Evolutionary conservation across 306 rosid species (phyloP).

Genomic region (Abrus pulchellus): DNA sequence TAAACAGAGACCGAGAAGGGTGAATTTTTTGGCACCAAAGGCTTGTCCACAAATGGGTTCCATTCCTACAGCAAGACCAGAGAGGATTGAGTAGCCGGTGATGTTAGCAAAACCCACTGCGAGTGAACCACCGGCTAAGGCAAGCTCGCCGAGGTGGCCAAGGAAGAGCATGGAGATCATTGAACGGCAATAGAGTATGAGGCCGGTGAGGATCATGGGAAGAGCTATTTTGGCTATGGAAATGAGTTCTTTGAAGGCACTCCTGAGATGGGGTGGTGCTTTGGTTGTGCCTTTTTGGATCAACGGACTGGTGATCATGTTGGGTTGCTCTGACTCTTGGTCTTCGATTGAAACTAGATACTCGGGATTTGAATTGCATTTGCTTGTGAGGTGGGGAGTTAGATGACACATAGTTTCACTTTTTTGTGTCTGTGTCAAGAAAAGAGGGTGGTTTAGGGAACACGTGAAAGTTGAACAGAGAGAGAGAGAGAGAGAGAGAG

Average conservation of each 20-base stretch:
- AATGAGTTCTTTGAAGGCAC: constrained; percentile 53
- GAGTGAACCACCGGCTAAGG: constrained; percentile 90
- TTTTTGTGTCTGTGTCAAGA: background rate
- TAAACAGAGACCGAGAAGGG: constrained; percentile 77
- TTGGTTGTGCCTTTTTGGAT: constrained; percentile 45
- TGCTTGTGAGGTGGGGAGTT: constrained; percentile 18
- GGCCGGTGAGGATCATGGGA: constrained; percentile 91
- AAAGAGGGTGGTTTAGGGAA: background rate
- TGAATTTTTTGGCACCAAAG: constrained; percentile 76
- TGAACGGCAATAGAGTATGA: constrained; percentile 85
- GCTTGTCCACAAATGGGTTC: constrained; percentile 95
- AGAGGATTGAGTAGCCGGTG: constrained; percentile 90
- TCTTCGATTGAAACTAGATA: constrained; percentile 31
- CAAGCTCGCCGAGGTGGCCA: constrained; percentile 83
- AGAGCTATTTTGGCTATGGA: constrained; percentile 72
- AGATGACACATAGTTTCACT: constrained; percentile 39
- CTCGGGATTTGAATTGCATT: constrained; percentile 24
- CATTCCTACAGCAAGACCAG: constrained; percentile 92
- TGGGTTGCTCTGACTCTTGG: constrained; percentile 11
- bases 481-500: constrained; percentile 11
- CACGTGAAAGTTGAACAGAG: constrained; percentile 11
- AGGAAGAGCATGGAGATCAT: constrained; percentile 96
- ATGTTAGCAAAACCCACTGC: constrained; percentile 92
- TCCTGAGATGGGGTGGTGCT: constrained; percentile 49
- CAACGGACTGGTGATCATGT: constrained; percentile 48